Percentiles rank a stretch among this genome's conserved stretches.
These are phyloP conservation scores for Gossypioides kirkii DNA, from an alignment of 345 rosid species.

Conservation along the genomic window DNA sequence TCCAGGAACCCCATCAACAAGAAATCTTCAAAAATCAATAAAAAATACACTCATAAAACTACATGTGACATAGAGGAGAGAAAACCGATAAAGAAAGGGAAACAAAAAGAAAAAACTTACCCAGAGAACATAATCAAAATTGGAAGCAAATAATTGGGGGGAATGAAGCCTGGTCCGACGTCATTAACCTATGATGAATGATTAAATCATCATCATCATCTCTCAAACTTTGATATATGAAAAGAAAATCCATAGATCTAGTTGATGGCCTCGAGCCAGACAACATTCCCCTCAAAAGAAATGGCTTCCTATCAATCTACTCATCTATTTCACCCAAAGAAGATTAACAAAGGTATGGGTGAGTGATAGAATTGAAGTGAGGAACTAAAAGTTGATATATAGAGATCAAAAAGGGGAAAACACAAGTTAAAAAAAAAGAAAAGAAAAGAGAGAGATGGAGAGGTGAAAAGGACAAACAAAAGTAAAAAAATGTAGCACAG, in stretches of 20 bases:
- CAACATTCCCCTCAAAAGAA: conserved; percentile 89
- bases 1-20: conserved; percentile 12
- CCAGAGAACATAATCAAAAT: not conserved
- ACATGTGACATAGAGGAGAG: not conserved
- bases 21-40: not conserved
- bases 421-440: too few species aligned
- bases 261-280: conserved; percentile 86
- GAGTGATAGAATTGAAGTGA: conserved; percentile 21
- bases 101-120: conserved; percentile 1
- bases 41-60: not conserved
- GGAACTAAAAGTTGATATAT: conserved; percentile 16
- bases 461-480: conserved; percentile 39
- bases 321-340: conserved; percentile 5
- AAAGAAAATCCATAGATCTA: not conserved
- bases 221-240: not conserved
- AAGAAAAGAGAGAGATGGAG: conserved; percentile 21
- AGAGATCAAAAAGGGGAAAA: conserved; percentile 1
- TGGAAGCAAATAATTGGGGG: conserved; percentile 48
- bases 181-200: conserved; percentile 30
- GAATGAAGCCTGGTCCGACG: conserved; percentile 99
- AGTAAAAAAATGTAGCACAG: conserved; percentile 35
- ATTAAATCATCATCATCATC: conserved; percentile 4
- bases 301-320: conserved; percentile 30
- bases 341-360: conserved; percentile 8
- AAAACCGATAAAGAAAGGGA: not conserved